A percentile compares a stretch with the other conserved stretches of the same genome.
These are phyloP conservation scores for Sclerotinia borealis DNA, from an alignment of 2,329 filamentous ascomycete species.

Conservation along the genomic window DNA sequence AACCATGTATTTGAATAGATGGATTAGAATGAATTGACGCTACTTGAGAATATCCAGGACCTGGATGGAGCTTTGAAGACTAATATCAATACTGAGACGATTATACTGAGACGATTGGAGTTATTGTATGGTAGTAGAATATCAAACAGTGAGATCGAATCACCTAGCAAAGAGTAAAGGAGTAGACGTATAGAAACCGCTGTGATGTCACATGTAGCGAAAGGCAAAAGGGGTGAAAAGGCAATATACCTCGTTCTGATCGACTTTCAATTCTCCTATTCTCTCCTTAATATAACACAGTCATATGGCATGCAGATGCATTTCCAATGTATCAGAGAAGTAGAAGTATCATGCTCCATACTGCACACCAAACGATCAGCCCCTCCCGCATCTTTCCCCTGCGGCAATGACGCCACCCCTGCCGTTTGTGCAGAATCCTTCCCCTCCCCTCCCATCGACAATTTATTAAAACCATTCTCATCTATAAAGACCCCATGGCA, in stretches of 20 bases:
- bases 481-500: not conserved
- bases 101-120: too few relatives aligned
- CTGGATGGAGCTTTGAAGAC: too few relatives aligned
- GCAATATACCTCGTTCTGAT: not conserved
- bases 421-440: not conserved
- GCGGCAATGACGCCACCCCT: slow-evolving; percentile 1
- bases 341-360: not conserved
- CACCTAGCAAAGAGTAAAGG: not conserved
- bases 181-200: too few relatives aligned
- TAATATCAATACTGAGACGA: too few relatives aligned
- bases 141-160: not conserved
- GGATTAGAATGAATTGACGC: too few relatives aligned
- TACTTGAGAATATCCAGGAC: too few relatives aligned
- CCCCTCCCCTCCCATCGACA: not conserved
- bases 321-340: not conserved
- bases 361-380: not conserved
- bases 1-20: too few relatives aligned
- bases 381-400: not conserved
- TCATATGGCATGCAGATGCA: not conserved
- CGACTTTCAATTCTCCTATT: not conserved
- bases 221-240: not conserved
- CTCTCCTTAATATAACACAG: not conserved
- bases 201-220: not conserved
- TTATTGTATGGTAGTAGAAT: not conserved
- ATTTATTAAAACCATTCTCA: not conserved